Conservation (phyloP, 305 asterid species). For the Solanum hybrid region DNA sequence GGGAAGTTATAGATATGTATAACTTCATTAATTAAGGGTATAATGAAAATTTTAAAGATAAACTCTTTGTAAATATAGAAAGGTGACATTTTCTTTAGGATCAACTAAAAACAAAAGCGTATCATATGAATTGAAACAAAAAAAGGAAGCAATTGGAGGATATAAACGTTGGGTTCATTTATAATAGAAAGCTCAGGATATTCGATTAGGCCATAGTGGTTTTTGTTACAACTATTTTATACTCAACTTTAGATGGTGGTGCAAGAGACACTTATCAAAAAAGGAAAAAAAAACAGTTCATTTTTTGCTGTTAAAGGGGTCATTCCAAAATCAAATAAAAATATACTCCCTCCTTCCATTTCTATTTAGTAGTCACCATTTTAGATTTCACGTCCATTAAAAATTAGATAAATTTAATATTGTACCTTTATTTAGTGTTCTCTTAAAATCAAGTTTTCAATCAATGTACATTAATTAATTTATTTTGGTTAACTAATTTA, state of each 20-base stretch:
- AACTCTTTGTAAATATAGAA: not conserved
- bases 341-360: not conserved
- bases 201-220: not conserved
- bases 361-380: no score
- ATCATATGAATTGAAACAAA: rapidly evolving
- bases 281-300: not conserved
- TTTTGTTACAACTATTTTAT: not conserved
- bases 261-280: not conserved
- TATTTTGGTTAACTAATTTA: no score
- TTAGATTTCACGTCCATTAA: not conserved
- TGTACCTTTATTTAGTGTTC: not conserved
- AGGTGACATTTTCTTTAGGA: not conserved
- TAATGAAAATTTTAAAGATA: not conserved
- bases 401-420: no score
- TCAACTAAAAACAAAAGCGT: not conserved
- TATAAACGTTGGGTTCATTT: not conserved
- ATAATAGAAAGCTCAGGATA: not conserved
- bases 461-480: not conserved
- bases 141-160: not conserved
- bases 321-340: not conserved
- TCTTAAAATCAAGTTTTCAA: not conserved
- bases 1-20: no score
- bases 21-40: not conserved
- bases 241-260: not conserved
- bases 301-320: not conserved